A percentile compares a stretch with the other conserved stretches of the same genome.
These are phyloP conservation scores for Articulospora tetracladia DNA, from an alignment of 495 filamentous ascomycete genomes.

Conservation along the genomic window DNA sequence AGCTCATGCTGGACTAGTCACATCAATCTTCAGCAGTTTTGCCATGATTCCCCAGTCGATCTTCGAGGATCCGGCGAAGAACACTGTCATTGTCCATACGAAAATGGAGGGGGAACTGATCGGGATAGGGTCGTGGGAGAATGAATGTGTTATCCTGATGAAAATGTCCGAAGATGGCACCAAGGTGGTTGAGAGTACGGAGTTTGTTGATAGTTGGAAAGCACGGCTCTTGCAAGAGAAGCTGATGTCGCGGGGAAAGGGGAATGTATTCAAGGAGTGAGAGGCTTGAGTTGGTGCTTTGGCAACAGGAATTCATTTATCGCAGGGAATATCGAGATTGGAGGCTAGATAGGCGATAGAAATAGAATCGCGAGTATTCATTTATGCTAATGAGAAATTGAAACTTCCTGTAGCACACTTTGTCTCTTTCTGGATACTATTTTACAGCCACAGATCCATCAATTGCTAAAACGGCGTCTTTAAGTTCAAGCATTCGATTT, in stretches of 20 bases:
- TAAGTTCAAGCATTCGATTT: no score
- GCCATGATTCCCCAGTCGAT: conserved; percentile 32
- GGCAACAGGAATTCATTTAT: neutral
- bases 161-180: neutral
- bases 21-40: conserved; percentile 36
- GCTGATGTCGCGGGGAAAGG: neutral
- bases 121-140: neutral
- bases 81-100: conserved; percentile 30
- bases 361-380: no score
- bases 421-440: no score
- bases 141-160: neutral
- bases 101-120: conserved; percentile 23
- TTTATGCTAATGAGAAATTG: no score
- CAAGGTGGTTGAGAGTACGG: neutral
- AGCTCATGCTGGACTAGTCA: conserved; percentile 31
- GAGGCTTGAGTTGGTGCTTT: neutral
- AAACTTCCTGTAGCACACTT: no score
- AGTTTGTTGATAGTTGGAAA: neutral
- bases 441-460: no score
- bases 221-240: neutral
- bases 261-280: neutral
- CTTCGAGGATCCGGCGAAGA: conserved; percentile 29
- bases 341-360: neutral
- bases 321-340: neutral
- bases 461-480: no score